Conservation (phyloP, 2,329 filamentous ascomycete species). For the Calonectria henricotiae region DNA sequence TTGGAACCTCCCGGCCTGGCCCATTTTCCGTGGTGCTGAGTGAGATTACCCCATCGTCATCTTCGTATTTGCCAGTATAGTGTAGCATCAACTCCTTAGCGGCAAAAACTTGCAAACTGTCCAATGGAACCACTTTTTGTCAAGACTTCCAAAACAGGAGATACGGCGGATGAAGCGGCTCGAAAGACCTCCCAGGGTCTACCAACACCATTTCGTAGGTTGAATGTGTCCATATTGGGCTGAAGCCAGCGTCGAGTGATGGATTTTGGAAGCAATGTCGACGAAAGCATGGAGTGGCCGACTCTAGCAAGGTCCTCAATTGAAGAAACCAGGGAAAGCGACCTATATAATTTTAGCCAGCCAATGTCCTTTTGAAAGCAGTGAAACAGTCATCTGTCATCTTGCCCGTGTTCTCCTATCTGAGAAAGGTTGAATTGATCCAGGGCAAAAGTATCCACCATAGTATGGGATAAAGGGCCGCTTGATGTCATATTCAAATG, state of each 20-base stretch:
- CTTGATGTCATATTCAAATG: slow-evolving; percentile 41
- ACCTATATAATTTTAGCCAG: background rate
- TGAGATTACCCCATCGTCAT: background rate
- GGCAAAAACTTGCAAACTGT: slow-evolving; percentile 46
- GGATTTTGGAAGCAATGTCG: slow-evolving; percentile 42
- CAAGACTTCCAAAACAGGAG: slow-evolving; percentile 49
- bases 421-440: slow-evolving; percentile 34
- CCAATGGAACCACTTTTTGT: slow-evolving; percentile 53
- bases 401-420: slow-evolving; percentile 43
- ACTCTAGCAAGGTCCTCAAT: slow-evolving; percentile 44
- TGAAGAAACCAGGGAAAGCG: slow-evolving; percentile 44
- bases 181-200: slow-evolving; percentile 57
- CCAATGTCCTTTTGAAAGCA: rapidly evolving
- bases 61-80: slow-evolving; percentile 36
- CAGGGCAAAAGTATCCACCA: slow-evolving; percentile 30
- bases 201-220: slow-evolving; percentile 56
- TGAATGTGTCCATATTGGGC: slow-evolving; percentile 53
- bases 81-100: slow-evolving; percentile 37
- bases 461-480: slow-evolving; percentile 16
- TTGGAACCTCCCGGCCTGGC: slow-evolving; percentile 50
- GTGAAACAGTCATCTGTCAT: background rate
- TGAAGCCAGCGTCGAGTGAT: slow-evolving; percentile 56
- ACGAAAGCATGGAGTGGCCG: slow-evolving; percentile 44
- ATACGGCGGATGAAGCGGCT: slow-evolving; percentile 44
- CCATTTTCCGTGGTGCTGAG: slow-evolving; percentile 46